These are phyloP conservation scores for Ocimum tenuiflorum DNA, from an alignment of 257 asterid species.

Conservation along the genomic window DNA sequence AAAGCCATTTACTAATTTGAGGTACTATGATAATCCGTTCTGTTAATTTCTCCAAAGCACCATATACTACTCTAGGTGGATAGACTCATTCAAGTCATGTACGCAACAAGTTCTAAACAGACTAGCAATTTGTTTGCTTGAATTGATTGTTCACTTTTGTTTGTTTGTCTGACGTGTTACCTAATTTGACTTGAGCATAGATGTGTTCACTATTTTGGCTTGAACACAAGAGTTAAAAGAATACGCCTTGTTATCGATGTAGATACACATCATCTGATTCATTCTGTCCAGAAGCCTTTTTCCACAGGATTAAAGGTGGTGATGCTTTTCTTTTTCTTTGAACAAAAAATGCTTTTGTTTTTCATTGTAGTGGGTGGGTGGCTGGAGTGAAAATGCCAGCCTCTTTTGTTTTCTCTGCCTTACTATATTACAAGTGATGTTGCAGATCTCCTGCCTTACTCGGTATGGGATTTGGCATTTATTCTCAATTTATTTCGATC, in stretches of 20 bases:
- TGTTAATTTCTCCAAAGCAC: background rate
- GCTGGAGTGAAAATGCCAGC: too few relatives aligned
- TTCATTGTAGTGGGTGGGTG: background rate
- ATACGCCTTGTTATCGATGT: too few relatives aligned
- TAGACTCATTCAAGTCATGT: too few relatives aligned
- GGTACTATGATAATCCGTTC: background rate
- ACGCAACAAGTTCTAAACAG: background rate
- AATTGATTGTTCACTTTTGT: background rate
- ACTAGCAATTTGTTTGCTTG: background rate
- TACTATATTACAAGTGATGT: too few relatives aligned
- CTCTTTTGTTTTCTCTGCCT: background rate
- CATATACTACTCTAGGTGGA: too few relatives aligned
- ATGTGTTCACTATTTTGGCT: background rate
- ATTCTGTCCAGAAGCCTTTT: too few relatives aligned
- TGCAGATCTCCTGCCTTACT: too few relatives aligned
- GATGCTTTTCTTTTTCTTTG: background rate
- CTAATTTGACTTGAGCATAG: background rate
- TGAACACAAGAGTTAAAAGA: background rate
- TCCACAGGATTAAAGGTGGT: too few relatives aligned
- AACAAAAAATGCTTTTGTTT: too few relatives aligned
- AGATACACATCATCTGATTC: too few relatives aligned
- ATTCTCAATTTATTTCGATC: background rate
- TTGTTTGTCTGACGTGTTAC: background rate
- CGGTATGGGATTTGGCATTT: too few relatives aligned
- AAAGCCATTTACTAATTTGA: too few relatives aligned